Conservation (phyloP, 163 green algal species). For the Trebouxiophyceae sp. region DNA sequence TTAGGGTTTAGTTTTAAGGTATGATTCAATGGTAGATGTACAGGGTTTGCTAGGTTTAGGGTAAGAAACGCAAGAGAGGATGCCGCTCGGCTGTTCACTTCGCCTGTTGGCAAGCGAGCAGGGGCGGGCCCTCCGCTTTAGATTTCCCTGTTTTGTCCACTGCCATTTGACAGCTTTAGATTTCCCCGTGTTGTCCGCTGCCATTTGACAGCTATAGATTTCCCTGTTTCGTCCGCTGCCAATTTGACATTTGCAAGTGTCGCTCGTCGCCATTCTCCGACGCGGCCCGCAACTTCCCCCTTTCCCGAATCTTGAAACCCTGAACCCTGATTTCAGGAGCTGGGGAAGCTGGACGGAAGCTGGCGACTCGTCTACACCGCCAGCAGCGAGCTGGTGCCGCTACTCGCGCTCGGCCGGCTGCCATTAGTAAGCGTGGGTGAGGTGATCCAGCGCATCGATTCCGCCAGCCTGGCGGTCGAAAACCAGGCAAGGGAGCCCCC, state of each 20-base stretch:
- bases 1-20: too few species aligned
- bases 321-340: conserved; percentile 19
- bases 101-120: too few species aligned
- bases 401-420: conserved; percentile 58
- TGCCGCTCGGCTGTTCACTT: too few species aligned
- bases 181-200: too few species aligned
- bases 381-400: conserved; percentile 48
- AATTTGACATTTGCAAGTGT: too few species aligned
- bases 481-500: conserved; percentile 47
- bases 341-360: conserved; percentile 36
- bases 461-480: conserved; percentile 37
- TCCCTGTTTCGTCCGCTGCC: neutral
- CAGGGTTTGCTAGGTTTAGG: too few species aligned
- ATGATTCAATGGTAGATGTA: too few species aligned
- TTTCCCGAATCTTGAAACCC: neutral
- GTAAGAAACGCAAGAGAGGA: too few species aligned
- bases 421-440: conserved; percentile 58
- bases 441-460: conserved; percentile 59
- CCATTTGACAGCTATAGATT: neutral
- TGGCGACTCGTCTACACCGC: conserved; percentile 77
- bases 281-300: too few species aligned
- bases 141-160: too few species aligned
- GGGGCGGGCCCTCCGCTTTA: too few species aligned
- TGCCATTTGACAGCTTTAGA: neutral
- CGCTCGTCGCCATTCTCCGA: too few species aligned